phyloP scores from a whole-genome alignment of 2,329 filamentous ascomycete species.

The Neodidymelliopsis sp. region DNA sequence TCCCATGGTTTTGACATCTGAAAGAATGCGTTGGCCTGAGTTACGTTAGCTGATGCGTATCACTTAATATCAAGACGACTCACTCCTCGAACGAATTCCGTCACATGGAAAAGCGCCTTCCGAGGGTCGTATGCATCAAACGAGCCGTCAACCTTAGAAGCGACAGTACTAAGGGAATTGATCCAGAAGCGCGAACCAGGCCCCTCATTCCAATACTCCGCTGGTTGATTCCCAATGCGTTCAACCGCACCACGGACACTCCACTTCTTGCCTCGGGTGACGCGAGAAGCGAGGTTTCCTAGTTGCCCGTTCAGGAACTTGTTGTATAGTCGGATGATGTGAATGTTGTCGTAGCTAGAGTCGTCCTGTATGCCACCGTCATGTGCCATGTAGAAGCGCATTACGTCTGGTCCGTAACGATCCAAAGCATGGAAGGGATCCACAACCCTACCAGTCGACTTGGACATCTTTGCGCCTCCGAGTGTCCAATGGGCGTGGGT shows the following conservation, averaged over 20 bases:
- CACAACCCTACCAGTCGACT: slow-evolving; percentile 92
- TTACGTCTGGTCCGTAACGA: slow-evolving; percentile 83
- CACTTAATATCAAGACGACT: slow-evolving; percentile 10
- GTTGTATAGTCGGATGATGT: slow-evolving; percentile 78
- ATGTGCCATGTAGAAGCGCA: slow-evolving; percentile 88
- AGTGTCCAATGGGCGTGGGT: slow-evolving; percentile 97
- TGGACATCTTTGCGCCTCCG: slow-evolving; percentile 92
- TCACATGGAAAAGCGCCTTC: slow-evolving; percentile 34
- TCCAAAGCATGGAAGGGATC: slow-evolving; percentile 92
- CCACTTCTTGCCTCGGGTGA: slow-evolving; percentile 74
- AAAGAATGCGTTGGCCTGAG: slow-evolving; percentile 70
- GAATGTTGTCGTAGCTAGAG: slow-evolving; percentile 81
- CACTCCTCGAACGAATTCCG: slow-evolving; percentile 40
- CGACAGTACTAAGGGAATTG: slow-evolving; percentile 45
- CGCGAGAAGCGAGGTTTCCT: slow-evolving; percentile 79
- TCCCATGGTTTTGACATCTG: slow-evolving; percentile 73
- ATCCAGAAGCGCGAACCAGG: slow-evolving; percentile 44
- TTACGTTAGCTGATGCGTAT: slow-evolving; percentile 35
- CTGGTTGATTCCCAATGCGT: slow-evolving; percentile 36
- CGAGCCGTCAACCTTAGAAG: slow-evolving; percentile 28
- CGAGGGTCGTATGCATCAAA: slow-evolving; percentile 42
- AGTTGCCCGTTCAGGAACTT: slow-evolving; percentile 79
- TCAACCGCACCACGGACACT: slow-evolving; percentile 68
- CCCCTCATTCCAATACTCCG: slow-evolving; percentile 38
- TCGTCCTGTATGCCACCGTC: slow-evolving; percentile 81